phyloP scores from a whole-genome alignment of 1,139 yeast species.

The Candida mesenterica region DNA sequence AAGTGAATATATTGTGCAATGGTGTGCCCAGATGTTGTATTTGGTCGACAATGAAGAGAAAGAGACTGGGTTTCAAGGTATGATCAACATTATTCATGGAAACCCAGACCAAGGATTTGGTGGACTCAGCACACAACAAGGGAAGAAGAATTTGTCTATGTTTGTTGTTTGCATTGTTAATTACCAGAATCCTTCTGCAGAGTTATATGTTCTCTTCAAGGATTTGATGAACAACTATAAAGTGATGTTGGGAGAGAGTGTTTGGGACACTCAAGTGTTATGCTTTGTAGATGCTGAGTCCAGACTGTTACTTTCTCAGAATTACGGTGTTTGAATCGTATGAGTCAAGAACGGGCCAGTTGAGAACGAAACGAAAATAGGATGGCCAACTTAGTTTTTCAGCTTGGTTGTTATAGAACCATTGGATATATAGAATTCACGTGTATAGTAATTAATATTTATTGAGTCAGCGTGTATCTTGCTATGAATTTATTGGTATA shows the following conservation, averaged over 20 bases:
- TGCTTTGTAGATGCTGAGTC: constrained; percentile 33
- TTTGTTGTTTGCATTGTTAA: constrained; percentile 65
- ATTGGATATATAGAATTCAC: neutral
- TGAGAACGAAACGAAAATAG: too few relatives aligned
- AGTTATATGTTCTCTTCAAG: constrained; percentile 43
- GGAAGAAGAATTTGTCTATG: constrained; percentile 48
- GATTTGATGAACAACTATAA: constrained; percentile 48
- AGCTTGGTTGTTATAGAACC: neutral
- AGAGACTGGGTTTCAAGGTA: constrained; percentile 75
- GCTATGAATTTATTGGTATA: neutral
- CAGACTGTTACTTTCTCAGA: constrained; percentile 20
- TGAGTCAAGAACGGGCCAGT: too few relatives aligned
- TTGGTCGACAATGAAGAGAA: constrained; percentile 78
- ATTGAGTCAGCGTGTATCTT: too few relatives aligned
- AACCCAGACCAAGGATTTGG: constrained; percentile 67
- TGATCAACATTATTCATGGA: constrained; percentile 60
- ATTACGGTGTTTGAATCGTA: constrained; percentile 28
- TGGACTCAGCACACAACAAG: constrained; percentile 44
- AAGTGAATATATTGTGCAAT: constrained; percentile 53
- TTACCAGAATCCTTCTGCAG: constrained; percentile 52
- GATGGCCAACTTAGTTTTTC: constrained; percentile 1
- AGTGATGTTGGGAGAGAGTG: constrained; percentile 45
- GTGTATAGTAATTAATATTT: constrained; percentile 1
- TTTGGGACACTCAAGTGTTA: constrained; percentile 30
- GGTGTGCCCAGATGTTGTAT: constrained; percentile 67